Conservation (phyloP, 1,284 basidiomycete genomes). For the Pyrrhoderma lamaoense region DNA sequence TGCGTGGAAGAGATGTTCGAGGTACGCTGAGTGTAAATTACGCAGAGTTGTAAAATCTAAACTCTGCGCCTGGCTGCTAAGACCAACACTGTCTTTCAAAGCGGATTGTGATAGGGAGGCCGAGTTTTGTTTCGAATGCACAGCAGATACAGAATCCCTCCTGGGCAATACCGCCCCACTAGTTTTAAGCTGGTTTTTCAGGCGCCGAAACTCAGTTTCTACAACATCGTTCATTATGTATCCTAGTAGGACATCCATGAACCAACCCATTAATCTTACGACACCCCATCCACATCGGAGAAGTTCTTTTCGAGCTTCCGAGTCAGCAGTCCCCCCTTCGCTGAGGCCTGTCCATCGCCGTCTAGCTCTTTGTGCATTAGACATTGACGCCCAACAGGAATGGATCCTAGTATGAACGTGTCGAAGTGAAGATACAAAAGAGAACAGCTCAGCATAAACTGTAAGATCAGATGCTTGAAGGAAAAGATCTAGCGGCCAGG, state of each 20-base stretch:
- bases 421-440: constrained; percentile 76
- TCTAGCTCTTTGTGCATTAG: constrained; percentile 73
- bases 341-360: constrained; percentile 80
- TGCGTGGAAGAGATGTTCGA: constrained; percentile 74
- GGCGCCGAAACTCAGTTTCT: constrained; percentile 70
- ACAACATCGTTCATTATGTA: constrained; percentile 89
- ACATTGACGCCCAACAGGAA: constrained; percentile 75
- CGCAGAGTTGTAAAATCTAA: constrained; percentile 84
- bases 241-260: constrained; percentile 72
- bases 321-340: constrained; percentile 78
- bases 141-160: background rate
- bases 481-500: constrained; percentile 88
- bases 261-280: constrained; percentile 85
- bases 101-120: constrained; percentile 3
- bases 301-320: constrained; percentile 53
- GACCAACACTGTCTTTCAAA: constrained; percentile 17
- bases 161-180: constrained; percentile 3
- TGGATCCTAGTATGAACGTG: constrained; percentile 77
- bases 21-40: constrained; percentile 71
- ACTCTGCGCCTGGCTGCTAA: constrained; percentile 16
- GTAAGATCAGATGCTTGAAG: constrained; percentile 68
- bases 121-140: background rate
- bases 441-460: constrained; percentile 71
- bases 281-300: constrained; percentile 80
- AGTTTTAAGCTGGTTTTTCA: constrained; percentile 49